A percentile compares a stretch with the other conserved stretches of the same genome.
Evolutionary conservation across 164 flowering plant species (phyloP).

Genomic region (Dillenia turbinata): DNA sequence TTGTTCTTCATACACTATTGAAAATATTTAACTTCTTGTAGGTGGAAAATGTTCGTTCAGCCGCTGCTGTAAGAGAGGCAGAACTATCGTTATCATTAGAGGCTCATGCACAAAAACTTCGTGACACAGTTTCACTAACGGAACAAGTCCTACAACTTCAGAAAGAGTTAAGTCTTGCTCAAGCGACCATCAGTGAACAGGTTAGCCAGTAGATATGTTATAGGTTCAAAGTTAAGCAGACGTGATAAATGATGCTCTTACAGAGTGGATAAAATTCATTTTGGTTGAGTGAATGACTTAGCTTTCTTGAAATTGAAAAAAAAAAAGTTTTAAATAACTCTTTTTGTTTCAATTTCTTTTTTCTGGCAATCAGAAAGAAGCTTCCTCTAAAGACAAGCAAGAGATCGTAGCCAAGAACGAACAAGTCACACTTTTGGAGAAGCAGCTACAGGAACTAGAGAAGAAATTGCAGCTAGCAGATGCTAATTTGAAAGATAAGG

Average conservation of each 20-base stretch:
- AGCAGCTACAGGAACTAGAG: slow-evolving; percentile 61
- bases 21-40: slow-evolving; percentile 11
- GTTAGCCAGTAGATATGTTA: slow-evolving; percentile 16
- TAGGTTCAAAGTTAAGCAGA: too few relatives aligned
- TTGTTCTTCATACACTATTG: neutral
- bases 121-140: slow-evolving; percentile 28
- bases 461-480: slow-evolving; percentile 48
- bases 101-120: slow-evolving; percentile 30
- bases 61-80: slow-evolving; percentile 38
- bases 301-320: too few relatives aligned
- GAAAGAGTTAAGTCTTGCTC: slow-evolving; percentile 42
- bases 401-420: slow-evolving; percentile 67
- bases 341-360: slow-evolving; percentile 10
- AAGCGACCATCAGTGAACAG: slow-evolving; percentile 39
- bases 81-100: slow-evolving; percentile 36
- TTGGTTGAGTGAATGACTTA: too few relatives aligned
- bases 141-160: slow-evolving; percentile 45
- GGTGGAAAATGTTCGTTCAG: slow-evolving; percentile 37
- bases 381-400: slow-evolving; percentile 33
- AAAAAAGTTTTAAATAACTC: neutral
- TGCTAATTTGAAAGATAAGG: slow-evolving; percentile 46
- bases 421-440: slow-evolving; percentile 36
- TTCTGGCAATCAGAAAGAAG: slow-evolving; percentile 45
- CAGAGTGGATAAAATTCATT: neutral
- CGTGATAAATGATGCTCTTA: too few relatives aligned